phyloP scores from a whole-genome alignment of 139 green algal species.

The Nannochloris sp. region DNA sequence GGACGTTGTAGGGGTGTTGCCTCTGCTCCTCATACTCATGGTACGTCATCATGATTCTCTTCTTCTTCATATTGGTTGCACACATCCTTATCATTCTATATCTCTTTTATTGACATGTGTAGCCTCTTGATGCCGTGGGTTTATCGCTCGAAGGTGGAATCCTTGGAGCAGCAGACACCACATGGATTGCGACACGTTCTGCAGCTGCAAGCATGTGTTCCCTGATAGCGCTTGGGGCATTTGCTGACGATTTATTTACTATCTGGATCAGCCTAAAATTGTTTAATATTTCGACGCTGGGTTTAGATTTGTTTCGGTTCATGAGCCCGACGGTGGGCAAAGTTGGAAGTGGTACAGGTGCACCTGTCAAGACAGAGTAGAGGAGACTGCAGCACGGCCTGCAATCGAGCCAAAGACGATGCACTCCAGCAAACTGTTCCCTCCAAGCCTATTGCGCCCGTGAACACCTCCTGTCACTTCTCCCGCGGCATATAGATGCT shows the following conservation, averaged over 20 bases:
- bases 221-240: conserved; percentile 9
- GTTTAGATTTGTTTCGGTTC: conserved; percentile 20
- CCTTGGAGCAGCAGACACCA: conserved; percentile 24
- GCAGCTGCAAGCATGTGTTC: conserved; percentile 3
- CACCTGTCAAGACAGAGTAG: neutral
- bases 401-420: conserved; percentile 86
- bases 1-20: conserved; percentile 19
- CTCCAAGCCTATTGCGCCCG: conserved; percentile 92
- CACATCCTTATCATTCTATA: conserved; percentile 2
- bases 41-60: neutral
- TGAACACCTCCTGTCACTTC: conserved; percentile 92
- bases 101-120: neutral
- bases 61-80: neutral
- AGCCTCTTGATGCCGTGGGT: conserved; percentile 29
- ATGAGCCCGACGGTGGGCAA: conserved; percentile 1
- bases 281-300: conserved; percentile 21
- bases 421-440: conserved; percentile 96
- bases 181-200: conserved; percentile 17
- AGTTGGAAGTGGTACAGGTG: neutral
- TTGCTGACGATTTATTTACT: conserved; percentile 4
- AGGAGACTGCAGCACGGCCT: conserved; percentile 2
- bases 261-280: conserved; percentile 25
- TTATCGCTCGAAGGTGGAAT: conserved; percentile 28
- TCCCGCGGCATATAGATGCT: conserved; percentile 85
- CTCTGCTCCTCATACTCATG: conserved; percentile 18